Percentiles rank a stretch among this genome's conserved stretches.
Conservation (phyloP, 495 filamentous ascomycete species). For the Xanthoparmelia taractica region DNA sequence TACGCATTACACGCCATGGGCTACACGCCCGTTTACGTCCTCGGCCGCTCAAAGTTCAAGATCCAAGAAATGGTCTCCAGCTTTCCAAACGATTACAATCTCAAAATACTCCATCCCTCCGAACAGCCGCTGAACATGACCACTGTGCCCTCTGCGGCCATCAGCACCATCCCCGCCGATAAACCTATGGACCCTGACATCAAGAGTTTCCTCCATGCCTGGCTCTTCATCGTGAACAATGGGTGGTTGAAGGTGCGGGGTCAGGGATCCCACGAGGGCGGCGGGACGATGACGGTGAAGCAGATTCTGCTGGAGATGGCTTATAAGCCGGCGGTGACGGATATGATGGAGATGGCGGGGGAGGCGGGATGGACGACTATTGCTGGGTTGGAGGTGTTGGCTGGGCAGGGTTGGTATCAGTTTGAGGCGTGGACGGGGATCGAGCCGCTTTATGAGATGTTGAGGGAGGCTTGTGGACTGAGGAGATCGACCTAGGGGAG, state of each 20-base stretch:
- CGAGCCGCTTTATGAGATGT: constrained; percentile 19
- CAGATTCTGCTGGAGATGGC: constrained; percentile 89
- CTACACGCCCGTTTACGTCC: constrained; percentile 77
- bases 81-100: constrained; percentile 69
- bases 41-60: constrained; percentile 67
- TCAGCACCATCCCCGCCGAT: constrained; percentile 88
- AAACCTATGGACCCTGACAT: constrained; percentile 68
- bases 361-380: constrained; percentile 80
- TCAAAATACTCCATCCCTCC: constrained; percentile 52
- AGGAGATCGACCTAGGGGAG: neutral
- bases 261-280: neutral
- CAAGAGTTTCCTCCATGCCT: constrained; percentile 54
- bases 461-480: constrained; percentile 13
- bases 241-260: constrained; percentile 15
- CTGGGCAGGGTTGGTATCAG: constrained; percentile 78
- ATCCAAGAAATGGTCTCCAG: constrained; percentile 56
- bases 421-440: constrained; percentile 30
- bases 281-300: neutral
- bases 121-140: constrained; percentile 42
- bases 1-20: constrained; percentile 76
- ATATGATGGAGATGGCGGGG: constrained; percentile 76
- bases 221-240: constrained; percentile 42
- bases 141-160: constrained; percentile 58
- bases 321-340: constrained; percentile 78
- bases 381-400: constrained; percentile 80